Conservation (phyloP, 805 yeast species). For the Hanseniaspora mollemarum region DNA sequence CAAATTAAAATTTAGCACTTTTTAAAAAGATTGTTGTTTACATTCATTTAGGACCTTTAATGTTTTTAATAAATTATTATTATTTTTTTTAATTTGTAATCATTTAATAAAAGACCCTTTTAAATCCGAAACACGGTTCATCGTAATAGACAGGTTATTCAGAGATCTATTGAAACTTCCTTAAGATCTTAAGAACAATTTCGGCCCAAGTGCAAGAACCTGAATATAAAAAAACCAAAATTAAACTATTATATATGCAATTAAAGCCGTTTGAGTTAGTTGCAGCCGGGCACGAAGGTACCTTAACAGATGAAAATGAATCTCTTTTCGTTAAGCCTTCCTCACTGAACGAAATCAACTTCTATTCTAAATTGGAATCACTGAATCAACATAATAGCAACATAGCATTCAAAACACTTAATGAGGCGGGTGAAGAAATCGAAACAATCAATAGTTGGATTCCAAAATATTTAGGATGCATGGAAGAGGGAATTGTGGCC, state of each 20-base stretch:
- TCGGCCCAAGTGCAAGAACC: too few relatives aligned
- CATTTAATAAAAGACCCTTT: too few relatives aligned
- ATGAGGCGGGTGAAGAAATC: slow-evolving; percentile 18
- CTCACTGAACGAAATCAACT: slow-evolving; percentile 53
- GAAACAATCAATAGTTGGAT: slow-evolving; percentile 24
- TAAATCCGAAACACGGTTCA: too few relatives aligned
- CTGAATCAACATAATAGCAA: slow-evolving; percentile 17
- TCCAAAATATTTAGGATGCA: slow-evolving; percentile 26
- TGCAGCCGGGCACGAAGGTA: slow-evolving; percentile 91
- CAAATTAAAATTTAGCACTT: too few relatives aligned
- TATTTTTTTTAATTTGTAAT: too few relatives aligned
- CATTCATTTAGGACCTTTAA: too few relatives aligned
- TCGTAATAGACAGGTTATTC: too few relatives aligned
- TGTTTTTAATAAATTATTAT: too few relatives aligned
- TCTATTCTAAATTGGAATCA: slow-evolving; percentile 40
- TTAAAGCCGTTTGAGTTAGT: slow-evolving; percentile 36
- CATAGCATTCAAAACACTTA: slow-evolving; percentile 1
- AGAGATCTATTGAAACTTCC: too few relatives aligned
- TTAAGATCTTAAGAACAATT: too few relatives aligned
- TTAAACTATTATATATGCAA: background rate
- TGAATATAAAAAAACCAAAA: too few relatives aligned
- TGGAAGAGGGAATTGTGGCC: slow-evolving; percentile 22
- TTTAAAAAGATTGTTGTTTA: too few relatives aligned
- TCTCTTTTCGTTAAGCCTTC: slow-evolving; percentile 64
- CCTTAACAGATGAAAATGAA: slow-evolving; percentile 51